Evolutionary conservation across 345 rosid genomes (phyloP), one percentile per base, ranked within the genome.

Genomic region (Carallia brachiata): DNA sequence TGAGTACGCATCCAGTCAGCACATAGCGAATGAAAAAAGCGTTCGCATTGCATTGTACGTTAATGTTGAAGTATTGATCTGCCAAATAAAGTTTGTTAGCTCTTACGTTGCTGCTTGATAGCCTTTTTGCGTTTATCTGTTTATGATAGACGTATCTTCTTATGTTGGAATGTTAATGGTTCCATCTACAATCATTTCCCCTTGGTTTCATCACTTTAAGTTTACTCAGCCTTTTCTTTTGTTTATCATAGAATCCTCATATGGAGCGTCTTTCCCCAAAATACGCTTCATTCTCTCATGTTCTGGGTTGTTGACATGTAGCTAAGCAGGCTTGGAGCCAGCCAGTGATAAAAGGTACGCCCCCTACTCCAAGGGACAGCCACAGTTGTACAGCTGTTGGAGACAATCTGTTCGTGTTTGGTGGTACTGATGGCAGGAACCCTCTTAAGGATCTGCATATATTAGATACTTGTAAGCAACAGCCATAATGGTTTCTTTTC

Each of bases 311-410:
- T 58, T 58, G 77, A 65, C 75, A 68, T 77, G 79, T 88, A 92
- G 99, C 78, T 66, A 85, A 75, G 69, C 96, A 88, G 82, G 78
- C 79, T 71, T 96, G 99, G 99, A 84, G 90, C 73, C 92, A 84
- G 74, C 98, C 98, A 31, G 64, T 52, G 40, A 79, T 86, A 58
- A 85, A 84, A 69, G 97, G 98, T 74, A 79, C 70, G 4, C 93
- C 89, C 0, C 98, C 99, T 27, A 63, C 80, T 68, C 91, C 97
- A 1, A 88, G 99, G 82, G 99, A 95, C 76, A 95, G 99, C 81
- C 99, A 95, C 79, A 90, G 86, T 72, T 90, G 91, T 76, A 89
- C 98, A 3, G 72, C 90, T 44, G 83, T 95, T 27, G 92, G 88
- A 13, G 96, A 87, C 63, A 88, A 81, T 64, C 83, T 92, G 57